Evolutionary conservation across 345 rosid species (phyloP).

Genomic region (Eucalyptus brandiana): DNA sequence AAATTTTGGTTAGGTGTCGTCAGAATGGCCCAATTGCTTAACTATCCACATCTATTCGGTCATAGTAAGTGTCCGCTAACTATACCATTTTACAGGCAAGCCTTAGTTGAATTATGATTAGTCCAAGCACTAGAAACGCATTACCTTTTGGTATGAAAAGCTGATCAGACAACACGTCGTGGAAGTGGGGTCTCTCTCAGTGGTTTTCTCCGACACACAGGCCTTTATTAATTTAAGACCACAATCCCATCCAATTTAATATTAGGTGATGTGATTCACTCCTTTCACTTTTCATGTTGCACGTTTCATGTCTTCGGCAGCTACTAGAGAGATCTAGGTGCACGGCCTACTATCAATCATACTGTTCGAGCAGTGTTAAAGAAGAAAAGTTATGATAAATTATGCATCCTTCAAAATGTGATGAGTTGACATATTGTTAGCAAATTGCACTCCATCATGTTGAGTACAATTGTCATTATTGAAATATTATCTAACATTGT

Average conservation of each 20-base stretch:
- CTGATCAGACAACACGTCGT: neutral
- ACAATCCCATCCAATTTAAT: neutral
- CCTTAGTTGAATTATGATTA: neutral
- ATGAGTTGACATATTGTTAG: neutral
- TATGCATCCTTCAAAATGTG: neutral
- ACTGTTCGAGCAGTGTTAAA: neutral
- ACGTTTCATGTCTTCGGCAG: neutral
- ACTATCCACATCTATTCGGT: neutral
- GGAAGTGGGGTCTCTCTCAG: neutral
- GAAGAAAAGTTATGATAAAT: neutral
- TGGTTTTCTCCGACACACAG: neutral
- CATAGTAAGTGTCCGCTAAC: neutral
- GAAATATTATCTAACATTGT: accelerated
- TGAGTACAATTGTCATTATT: neutral
- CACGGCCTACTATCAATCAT: neutral
- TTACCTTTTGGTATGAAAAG: neutral
- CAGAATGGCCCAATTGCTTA: neutral
- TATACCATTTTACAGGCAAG: neutral
- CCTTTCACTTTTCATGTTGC: neutral
- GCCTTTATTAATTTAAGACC: neutral
- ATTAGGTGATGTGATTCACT: neutral
- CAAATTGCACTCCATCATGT: neutral
- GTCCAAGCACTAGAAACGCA: neutral
- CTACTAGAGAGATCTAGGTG: neutral
- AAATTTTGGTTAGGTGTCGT: neutral